Conservation (phyloP, 371 early-diverging fungal species). For the Rhizopus arrhizus region DNA sequence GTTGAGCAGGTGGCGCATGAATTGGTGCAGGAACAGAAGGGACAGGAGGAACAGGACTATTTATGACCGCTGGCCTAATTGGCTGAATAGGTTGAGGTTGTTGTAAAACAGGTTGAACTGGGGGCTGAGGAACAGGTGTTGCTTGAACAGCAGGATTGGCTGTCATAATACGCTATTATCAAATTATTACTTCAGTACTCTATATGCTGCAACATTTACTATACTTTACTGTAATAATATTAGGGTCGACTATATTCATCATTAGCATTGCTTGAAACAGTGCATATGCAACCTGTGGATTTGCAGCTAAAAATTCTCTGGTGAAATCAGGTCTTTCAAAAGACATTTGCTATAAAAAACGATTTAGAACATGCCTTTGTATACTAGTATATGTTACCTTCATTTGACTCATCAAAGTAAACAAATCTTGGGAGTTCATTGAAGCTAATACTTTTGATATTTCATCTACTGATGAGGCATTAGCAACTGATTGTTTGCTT, state of each 20-base stretch:
- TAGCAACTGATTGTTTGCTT: constrained; percentile 5
- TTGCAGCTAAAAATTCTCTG: constrained; percentile 65
- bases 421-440: constrained; percentile 70
- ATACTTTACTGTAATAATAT: constrained; percentile 65
- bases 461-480: constrained; percentile 51
- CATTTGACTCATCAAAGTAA: constrained; percentile 76
- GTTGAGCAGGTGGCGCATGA: constrained; percentile 4
- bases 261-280: constrained; percentile 84
- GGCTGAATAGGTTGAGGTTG: constrained; percentile 36
- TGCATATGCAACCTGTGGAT: constrained; percentile 87
- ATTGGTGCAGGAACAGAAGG: constrained; percentile 14
- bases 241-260: constrained; percentile 83
- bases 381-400: constrained; percentile 56
- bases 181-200: constrained; percentile 16
- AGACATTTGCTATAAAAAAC: constrained; percentile 43
- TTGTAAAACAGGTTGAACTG: constrained; percentile 25
- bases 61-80: constrained; percentile 27
- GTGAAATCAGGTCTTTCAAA: constrained; percentile 72
- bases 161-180: constrained; percentile 45
- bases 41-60: constrained; percentile 16
- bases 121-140: constrained; percentile 12
- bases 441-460: constrained; percentile 68
- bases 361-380: neutral
- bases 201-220: neutral
- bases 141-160: constrained; percentile 12